phyloP scores from a whole-genome alignment of 2,329 filamentous ascomycete genomes.

The Fusarium globosum region DNA sequence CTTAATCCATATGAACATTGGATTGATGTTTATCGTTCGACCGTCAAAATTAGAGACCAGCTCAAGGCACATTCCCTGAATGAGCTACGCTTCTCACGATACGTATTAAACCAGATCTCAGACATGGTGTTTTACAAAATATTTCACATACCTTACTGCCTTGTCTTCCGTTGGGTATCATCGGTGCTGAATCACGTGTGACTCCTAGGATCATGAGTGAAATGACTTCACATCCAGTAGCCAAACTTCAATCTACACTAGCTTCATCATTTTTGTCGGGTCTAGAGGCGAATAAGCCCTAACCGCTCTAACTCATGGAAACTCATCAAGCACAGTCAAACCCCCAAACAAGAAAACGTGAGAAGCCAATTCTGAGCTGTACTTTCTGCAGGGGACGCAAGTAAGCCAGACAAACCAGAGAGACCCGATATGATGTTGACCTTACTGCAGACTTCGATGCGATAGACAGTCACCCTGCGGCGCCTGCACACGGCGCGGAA shows the following conservation, averaged over 20 bases:
- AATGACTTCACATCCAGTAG: slow-evolving; percentile 1
- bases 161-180: not conserved
- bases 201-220: not conserved
- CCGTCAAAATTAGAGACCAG: not conserved
- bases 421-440: not conserved
- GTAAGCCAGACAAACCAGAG: not conserved
- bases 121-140: not conserved
- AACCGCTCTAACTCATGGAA: not conserved
- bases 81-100: not conserved
- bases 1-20: not conserved
- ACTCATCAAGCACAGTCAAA: not conserved
- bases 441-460: slow-evolving; percentile 15
- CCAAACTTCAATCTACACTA: not conserved
- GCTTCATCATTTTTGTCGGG: not conserved
- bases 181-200: slow-evolving; percentile 1
- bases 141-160: not conserved
- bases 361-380: slow-evolving; percentile 10
- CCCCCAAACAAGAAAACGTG: not conserved
- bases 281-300: not conserved
- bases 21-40: not conserved
- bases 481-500: slow-evolving; percentile 1
- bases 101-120: not conserved
- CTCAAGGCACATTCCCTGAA: not conserved
- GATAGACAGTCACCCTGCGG: slow-evolving; percentile 20
- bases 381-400: slow-evolving; percentile 11